These are phyloP conservation scores for Mortierella claussenii DNA, from an alignment of 192 early-diverging fungal genomes.

Conservation along the genomic window DNA sequence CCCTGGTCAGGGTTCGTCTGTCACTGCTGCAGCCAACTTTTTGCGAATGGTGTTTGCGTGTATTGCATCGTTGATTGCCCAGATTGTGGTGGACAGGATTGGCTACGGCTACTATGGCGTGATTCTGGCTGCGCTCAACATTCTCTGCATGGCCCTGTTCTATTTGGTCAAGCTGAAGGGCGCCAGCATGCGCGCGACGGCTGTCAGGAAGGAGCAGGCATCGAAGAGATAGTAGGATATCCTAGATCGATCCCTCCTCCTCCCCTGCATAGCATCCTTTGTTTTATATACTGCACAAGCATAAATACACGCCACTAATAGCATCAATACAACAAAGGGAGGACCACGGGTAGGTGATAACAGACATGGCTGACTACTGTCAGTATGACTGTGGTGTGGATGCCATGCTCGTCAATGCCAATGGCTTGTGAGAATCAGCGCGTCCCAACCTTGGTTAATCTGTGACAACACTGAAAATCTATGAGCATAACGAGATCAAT, in stretches of 20 bases:
- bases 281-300: too few relatives aligned
- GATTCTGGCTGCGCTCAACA: conserved; percentile 53
- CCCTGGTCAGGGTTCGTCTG: conserved; percentile 58
- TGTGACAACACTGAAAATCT: too few relatives aligned
- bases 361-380: too few relatives aligned
- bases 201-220: conserved; percentile 37
- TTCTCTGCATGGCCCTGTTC: conserved; percentile 42
- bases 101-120: conserved; percentile 56
- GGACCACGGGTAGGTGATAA: too few relatives aligned
- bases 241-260: neutral
- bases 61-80: conserved; percentile 50
- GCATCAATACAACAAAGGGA: too few relatives aligned
- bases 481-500: too few relatives aligned
- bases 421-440: too few relatives aligned
- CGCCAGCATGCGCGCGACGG: conserved; percentile 42
- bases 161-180: conserved; percentile 55
- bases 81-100: conserved; percentile 51
- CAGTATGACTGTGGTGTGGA: too few relatives aligned
- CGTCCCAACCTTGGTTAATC: too few relatives aligned
- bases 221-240: neutral
- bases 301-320: too few relatives aligned
- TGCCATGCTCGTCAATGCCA: too few relatives aligned
- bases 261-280: too few relatives aligned
- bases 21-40: conserved; percentile 58
- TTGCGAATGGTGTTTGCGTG: conserved; percentile 55